Evolutionary conservation across 805 yeast species (phyloP).

Genomic region (Maudiozyma saulgeensis): DNA sequence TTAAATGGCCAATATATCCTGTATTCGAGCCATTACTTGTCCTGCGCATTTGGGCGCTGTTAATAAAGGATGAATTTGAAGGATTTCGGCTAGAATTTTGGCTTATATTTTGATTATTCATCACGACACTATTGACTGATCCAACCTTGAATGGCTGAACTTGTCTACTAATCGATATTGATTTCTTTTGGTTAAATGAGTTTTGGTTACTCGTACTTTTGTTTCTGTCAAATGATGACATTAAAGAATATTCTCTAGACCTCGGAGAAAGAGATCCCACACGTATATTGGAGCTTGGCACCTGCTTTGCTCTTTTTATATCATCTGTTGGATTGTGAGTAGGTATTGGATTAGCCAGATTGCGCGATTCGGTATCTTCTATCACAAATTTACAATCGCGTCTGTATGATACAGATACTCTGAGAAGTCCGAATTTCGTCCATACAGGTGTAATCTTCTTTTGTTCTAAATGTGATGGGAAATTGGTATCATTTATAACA

Average conservation of each 20-base stretch:
- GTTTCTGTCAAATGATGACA: conserved; percentile 2
- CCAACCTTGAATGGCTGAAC: conserved; percentile 32
- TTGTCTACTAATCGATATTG: conserved; percentile 17
- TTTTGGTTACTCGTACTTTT: conserved; percentile 1
- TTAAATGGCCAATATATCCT: conserved; percentile 11
- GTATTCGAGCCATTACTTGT: conserved; percentile 30
- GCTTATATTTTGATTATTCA: conserved; percentile 13
- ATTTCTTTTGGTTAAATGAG: conserved; percentile 9
- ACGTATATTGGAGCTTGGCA: not conserved
- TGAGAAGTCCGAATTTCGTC: conserved; percentile 66
- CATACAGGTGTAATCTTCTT: conserved; percentile 59
- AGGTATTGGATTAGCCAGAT: not conserved
- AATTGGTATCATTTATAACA: conserved; percentile 28
- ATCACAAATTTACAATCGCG: conserved; percentile 58
- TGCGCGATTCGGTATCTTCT: conserved; percentile 1
- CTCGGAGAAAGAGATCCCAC: conserved; percentile 8
- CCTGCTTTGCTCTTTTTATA: not conserved
- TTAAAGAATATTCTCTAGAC: not conserved
- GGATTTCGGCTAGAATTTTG: conserved; percentile 32
- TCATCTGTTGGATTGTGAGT: not conserved
- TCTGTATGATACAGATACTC: conserved; percentile 73
- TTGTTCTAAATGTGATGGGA: conserved; percentile 46
- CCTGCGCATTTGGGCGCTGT: conserved; percentile 33
- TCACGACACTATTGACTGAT: conserved; percentile 25
- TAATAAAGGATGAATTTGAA: conserved; percentile 36